Evolutionary conservation across 2,329 filamentous ascomycete genomes (phyloP).

Genomic region (Byssoonygena ceratinophila): DNA sequence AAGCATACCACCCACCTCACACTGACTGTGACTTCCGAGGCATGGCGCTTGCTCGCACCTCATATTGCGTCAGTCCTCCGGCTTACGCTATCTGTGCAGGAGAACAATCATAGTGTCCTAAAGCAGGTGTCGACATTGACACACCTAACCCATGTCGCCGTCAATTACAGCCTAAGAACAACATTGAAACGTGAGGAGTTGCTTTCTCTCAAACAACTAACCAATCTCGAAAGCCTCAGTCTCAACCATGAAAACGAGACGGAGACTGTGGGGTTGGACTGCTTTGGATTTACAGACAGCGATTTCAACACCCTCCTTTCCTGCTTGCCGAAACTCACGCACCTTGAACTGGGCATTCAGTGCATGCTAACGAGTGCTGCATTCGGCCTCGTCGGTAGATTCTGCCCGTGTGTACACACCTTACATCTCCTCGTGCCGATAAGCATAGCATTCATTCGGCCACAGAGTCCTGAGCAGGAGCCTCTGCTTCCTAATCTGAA

Average conservation of each 20-base stretch:
- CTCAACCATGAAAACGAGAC: neutral
- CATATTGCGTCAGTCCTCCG: neutral
- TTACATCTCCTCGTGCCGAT: constrained; percentile 1
- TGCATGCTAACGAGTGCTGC: constrained; percentile 2
- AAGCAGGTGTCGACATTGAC: neutral
- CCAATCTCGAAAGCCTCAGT: neutral
- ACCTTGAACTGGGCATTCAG: neutral
- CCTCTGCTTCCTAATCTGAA: constrained; percentile 2
- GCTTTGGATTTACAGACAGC: constrained; percentile 1
- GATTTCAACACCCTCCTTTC: neutral
- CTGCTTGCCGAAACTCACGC: neutral
- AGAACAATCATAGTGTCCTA: neutral
- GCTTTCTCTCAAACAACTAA: constrained; percentile 5
- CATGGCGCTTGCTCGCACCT: neutral
- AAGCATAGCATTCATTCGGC: neutral
- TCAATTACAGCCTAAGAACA: neutral
- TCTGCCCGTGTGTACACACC: neutral
- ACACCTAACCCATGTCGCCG: neutral
- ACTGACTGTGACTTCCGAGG: neutral
- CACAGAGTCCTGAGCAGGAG: neutral
- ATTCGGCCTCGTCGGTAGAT: neutral
- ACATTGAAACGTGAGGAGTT: neutral
- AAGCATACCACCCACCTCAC: neutral
- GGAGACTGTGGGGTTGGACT: neutral
- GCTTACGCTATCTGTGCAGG: neutral